Conservation (phyloP, 2,329 filamentous ascomycete genomes). For the Penicillium crustosum region DNA sequence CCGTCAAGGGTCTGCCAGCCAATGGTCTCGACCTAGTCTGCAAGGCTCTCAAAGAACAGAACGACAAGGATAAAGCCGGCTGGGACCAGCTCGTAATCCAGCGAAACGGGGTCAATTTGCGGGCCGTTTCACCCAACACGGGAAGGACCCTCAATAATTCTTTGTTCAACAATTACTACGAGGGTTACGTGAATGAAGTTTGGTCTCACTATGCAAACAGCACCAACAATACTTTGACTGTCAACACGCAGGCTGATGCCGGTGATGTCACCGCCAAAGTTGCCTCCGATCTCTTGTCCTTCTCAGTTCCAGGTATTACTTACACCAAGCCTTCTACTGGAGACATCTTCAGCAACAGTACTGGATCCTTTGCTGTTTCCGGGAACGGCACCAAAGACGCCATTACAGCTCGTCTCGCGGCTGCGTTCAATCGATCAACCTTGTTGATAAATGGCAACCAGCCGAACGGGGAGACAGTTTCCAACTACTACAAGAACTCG, state of each 20-base stretch:
- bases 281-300: constrained; percentile 41
- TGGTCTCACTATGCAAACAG: constrained; percentile 47
- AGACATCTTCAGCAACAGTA: constrained; percentile 68
- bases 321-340: constrained; percentile 59
- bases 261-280: constrained; percentile 58
- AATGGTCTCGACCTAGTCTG: constrained; percentile 60
- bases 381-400: constrained; percentile 55
- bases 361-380: constrained; percentile 56
- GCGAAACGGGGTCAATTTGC: constrained; percentile 43
- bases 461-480: constrained; percentile 53
- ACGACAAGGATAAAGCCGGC: constrained; percentile 54
- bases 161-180: constrained; percentile 54
- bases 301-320: constrained; percentile 45
- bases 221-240: constrained; percentile 46
- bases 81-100: constrained; percentile 62
- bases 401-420: constrained; percentile 70
- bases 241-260: constrained; percentile 65
- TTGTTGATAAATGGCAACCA: constrained; percentile 55
- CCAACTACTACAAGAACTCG: constrained; percentile 54
- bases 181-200: constrained; percentile 53
- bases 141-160: constrained; percentile 42
- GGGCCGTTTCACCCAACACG: constrained; percentile 46
- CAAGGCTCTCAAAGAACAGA: constrained; percentile 56
- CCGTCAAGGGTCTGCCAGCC: constrained; percentile 58
- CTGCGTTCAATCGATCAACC: constrained; percentile 73